Evolutionary conservation across 2,329 filamentous ascomycete genomes (phyloP), one percentile per base, ranked within the genome.

Genomic region (Coleophoma cylindrospora): DNA sequence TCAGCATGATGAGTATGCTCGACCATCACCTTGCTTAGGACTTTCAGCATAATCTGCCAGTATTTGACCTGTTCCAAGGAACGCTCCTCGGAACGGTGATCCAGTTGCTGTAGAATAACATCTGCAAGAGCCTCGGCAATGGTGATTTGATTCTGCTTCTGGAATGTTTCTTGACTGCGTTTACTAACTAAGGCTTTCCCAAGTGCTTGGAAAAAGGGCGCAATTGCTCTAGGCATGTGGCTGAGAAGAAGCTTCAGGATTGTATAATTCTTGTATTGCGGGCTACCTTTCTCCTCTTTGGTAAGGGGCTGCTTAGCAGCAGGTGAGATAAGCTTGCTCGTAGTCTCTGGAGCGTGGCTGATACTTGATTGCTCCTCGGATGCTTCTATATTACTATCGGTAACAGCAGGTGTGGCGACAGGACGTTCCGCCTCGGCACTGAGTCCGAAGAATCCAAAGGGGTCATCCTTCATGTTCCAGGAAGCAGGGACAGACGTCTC

Each of bases 141-240:
- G 48, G 73, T 70, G 34, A 79, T 59, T 53, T 86, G 81, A 34
- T 50, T 76, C 73, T 48, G 73, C 70, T 55, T 80, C 69, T 49
- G 74, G 56, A 75, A 85, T 2, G 72, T 61, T 59, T 96, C 91
- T 27, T 81, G 76, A 54, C 83, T 83, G 45, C 91, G 83, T 51
- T 89, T 87, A 40, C 83, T 82, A 4, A 95, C 76, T 19, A 97
- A 73, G 14, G 87, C 81, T 66, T 90, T 94, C 12, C 92, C 92
- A 40, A 97, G 73, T 1, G 84, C 86, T 62, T 95, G 89, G 64
- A 96, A 87, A 58, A 97, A 87, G 0, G 87, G 85, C 15, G 89
- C 87, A n/a, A 91, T 86, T 3, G 86, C 85, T 9, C 84, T 83
- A 19, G 91, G 84, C 59, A 95, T 80, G 34, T 89, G 85, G 60